Base-by-base conservation (phyloP, 345 rosid genomes). In the Salix caprea region DNA sequence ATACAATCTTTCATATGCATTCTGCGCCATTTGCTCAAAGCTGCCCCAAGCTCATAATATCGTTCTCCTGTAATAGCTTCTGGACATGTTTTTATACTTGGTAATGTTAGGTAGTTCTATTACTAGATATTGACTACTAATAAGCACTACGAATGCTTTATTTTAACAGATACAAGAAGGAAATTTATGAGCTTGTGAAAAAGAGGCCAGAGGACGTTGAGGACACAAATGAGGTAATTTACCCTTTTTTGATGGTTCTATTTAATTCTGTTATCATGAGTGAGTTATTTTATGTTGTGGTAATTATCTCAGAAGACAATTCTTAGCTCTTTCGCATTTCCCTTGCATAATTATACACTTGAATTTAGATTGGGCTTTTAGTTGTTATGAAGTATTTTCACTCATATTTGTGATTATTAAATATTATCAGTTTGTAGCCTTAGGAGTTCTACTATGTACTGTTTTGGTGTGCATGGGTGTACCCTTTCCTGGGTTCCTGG, bases 101-200 rank as follows among this genome's bases (percentile, higher is more conserved):
- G 40, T 28, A 67, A 42, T 44, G 14, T 23, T 44, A 23, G 21
- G 52, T 34, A 74, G 40, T 18, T 67, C 10, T 37, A 39, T 60
- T 68, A 71, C 76, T 28, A 4, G 23, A 34, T 15, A 26, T 40
- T 40, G 36, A 48, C 13, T 28, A 26, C 21, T 69, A 44, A 5
- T 68, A 46, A 65, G 71, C 42, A 42, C 65, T 56, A 56, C 73
- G 68, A 36, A 36, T 78, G 50, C 71, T 44, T 42, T 69, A 13
- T 64, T 74, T 66, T 86, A 76, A 73, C 86, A 94, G 98, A 65
- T 87, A 92, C 84, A 96, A 96, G 88, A 90, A 79, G 80, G 85
- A 91, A 86, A 87, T 93, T 80, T 91, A 88, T 74, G 94, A 96
- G n/a, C 94, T 93, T 58, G 90, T 90, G 67, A 87, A 89, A 88